Base-by-base conservation (phyloP, 2,329 filamentous ascomycete species). In the Alternaria angustiovoidea region DNA sequence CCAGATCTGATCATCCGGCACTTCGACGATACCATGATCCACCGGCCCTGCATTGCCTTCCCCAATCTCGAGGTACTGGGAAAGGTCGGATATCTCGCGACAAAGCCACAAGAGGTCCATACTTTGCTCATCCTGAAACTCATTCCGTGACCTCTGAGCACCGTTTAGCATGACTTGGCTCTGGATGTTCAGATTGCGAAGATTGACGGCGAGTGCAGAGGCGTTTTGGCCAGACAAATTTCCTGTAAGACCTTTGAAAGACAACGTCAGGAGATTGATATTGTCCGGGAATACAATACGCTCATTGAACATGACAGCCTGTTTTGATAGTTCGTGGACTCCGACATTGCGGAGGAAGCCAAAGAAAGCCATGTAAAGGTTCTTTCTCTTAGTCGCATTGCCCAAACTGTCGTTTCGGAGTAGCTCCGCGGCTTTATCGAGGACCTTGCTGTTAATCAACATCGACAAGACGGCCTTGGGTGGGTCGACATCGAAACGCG, bases 371-470 rank as follows among this genome's bases (percentile, higher is more conserved):
- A 69, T 64, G 63, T 83, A 82, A 1, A 83, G 61, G 2, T 58
- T 60, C 20, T 55, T 57, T 41, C 75, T 67, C 44, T 67, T 69
- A 5, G 68, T 71, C 16, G 75, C 68, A 51, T 81, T 72, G 9
- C 77, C 75, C 12, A 81, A 55, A 12, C 76, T 76, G 57, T 80
- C 79, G 55, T 80, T 80, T n/a, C 77, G 68, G 11, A 81, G 60
- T 14, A 81, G 63, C 30, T 80, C 74, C 4, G 76, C 78, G 3
- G 69, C 65, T 28, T 72, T 73, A 46, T 79, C 74, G 9, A 80
- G 59, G 16, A 81, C 62, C 16, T 75, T 72, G 49, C 73, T 75
- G 11, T 75, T 62, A 9, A 70, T 63, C 5, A 81, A 64, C 66
- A 80, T 74, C 3, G 72, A 68, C 46, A 51, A 51, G 3, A 80